A percentile compares a stretch with the other conserved stretches of the same genome.
Evolutionary conservation across 768 basidiomycete species (phyloP).

Genomic region (Guyanaporus albipodus): DNA sequence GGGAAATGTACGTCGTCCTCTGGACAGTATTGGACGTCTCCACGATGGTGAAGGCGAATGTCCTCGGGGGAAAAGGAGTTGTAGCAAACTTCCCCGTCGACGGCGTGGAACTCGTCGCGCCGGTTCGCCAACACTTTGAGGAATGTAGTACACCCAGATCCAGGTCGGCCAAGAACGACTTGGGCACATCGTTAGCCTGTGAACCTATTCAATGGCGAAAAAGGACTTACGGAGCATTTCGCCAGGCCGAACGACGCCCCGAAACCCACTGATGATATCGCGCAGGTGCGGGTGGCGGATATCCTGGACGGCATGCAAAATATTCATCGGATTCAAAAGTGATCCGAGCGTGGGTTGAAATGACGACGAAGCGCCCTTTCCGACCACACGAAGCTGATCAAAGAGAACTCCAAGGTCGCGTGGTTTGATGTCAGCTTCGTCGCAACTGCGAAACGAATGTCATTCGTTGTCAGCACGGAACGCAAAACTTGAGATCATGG

Average conservation of each 20-base stretch:
- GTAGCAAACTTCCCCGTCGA: conserved; percentile 71
- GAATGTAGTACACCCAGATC: conserved; percentile 80
- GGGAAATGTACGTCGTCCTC: conserved; percentile 88
- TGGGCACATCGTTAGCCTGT: conserved; percentile 23
- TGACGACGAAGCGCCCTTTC: conserved; percentile 51
- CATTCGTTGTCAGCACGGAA: not conserved
- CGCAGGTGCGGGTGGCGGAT: conserved; percentile 58
- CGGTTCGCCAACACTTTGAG: conserved; percentile 80
- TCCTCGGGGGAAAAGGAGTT: conserved; percentile 68
- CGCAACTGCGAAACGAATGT: conserved; percentile 33
- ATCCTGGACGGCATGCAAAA: conserved; percentile 41
- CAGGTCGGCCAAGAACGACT: conserved; percentile 85
- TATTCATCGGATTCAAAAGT: conserved; percentile 48
- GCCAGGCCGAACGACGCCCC: conserved; percentile 55
- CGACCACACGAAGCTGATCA: conserved; percentile 54
- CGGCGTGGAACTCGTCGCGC: conserved; percentile 58
- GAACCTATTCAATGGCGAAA: not conserved
- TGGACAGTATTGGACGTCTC: conserved; percentile 77
- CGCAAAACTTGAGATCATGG: not conserved
- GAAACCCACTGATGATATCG: conserved; percentile 50
- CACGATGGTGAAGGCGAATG: conserved; percentile 62
- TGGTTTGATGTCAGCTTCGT: conserved; percentile 44
- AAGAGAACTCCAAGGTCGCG: conserved; percentile 63
- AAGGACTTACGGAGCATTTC: conserved; percentile 67
- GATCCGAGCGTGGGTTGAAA: conserved; percentile 62